Evolutionary conservation across 768 basidiomycete genomes (phyloP), one percentile per base, ranked within the genome.

Genomic region (Clavaria fumosa): DNA sequence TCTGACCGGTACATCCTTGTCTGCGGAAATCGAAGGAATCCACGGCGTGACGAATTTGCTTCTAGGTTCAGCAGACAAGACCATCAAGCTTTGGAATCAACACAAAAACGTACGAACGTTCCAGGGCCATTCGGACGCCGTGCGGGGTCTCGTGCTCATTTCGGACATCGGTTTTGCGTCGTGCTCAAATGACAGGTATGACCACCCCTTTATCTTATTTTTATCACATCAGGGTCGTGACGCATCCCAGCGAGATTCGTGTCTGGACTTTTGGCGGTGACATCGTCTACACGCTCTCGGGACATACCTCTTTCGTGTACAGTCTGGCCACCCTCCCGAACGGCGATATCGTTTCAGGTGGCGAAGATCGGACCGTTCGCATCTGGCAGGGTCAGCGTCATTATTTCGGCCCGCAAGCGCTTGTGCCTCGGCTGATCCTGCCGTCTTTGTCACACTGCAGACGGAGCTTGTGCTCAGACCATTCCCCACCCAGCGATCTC

Each of bases 251-350:
- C 46, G 80, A 90, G 57, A 83, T 99, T 45, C 83, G 78, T 34
- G 75, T 95, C 14, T 99, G 91, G 84, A 80, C 84, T 9, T 66
- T 88, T 28, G 78, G 72, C 38, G 83, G 86, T 40, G 84, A 83
- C 53, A 51, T 69, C 32, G 64, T 80, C 38, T 78, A 80, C 51
- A 72, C 76, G 0, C 58, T 97, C n/a, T 78, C 82, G 3, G 95
- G 90, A 1, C 95, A 97, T 54, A 93, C 90, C 1, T 95, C 90
- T 15, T 99, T 96, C 54, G 88, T 97, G 10, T 99, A 97, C 60
- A 79, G 82, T 40, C 55, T 99, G 10, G 72, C 83, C 0, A 70
- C 84, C 14, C 66, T 96, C 14, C 80, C 89, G 1, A 74, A 60
- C 43, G 84, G 91, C 14, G 76, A 80, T 45, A 67, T 90, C 15